Conservation (phyloP, 2,329 filamentous ascomycete species). For the Botrytis galanthina region DNA sequence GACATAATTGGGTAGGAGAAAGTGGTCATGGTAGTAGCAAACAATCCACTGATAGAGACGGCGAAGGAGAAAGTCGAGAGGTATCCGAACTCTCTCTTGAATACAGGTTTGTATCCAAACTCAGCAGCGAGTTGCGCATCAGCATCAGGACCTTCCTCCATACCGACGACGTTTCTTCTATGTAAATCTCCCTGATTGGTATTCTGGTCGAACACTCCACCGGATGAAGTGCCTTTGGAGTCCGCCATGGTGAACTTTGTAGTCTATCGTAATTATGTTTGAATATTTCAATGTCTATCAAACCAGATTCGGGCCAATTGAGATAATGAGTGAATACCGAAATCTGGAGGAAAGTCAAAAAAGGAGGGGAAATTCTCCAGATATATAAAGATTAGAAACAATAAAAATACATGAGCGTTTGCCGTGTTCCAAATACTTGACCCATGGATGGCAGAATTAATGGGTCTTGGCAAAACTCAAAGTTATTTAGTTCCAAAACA, state of each 20-base stretch:
- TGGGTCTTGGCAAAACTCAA: conserved; percentile 9
- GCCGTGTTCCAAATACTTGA: conserved; percentile 6
- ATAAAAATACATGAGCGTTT: conserved; percentile 5
- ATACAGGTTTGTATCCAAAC: conserved; percentile 46
- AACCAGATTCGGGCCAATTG: background rate
- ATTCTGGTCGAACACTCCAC: background rate
- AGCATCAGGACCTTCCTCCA: conserved; percentile 32
- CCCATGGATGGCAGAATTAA: conserved; percentile 1
- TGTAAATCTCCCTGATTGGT: conserved; percentile 3
- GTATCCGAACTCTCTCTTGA: conserved; percentile 58
- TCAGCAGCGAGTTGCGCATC: conserved; percentile 38
- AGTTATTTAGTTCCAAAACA: conserved; percentile 9
- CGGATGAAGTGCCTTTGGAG: conserved; percentile 5
- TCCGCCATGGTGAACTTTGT: conserved; percentile 14
- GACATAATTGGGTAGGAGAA: conserved; percentile 53
- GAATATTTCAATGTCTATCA: background rate
- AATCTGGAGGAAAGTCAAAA: background rate
- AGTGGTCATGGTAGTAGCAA: conserved; percentile 55
- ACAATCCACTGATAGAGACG: conserved; percentile 55
- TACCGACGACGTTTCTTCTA: conserved; percentile 8
- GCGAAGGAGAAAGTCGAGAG: conserved; percentile 60
- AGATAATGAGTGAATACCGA: conserved; percentile 1
- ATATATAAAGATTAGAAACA: conserved; percentile 6
- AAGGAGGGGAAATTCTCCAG: background rate
- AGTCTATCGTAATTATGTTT: background rate